Conservation (phyloP, 495 filamentous ascomycete species). For the Daldinia grandis region DNA sequence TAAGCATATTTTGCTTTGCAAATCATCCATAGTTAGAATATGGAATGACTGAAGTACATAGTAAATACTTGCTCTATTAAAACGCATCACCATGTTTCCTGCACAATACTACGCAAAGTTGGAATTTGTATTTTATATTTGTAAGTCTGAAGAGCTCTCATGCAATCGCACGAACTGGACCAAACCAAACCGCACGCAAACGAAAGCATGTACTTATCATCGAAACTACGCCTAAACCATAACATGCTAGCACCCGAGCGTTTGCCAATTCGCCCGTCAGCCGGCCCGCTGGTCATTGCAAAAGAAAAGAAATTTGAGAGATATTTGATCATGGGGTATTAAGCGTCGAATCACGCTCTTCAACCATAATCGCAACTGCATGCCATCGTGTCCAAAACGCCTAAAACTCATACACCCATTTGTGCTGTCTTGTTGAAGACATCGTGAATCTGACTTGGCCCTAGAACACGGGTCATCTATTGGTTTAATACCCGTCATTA, state of each 20-base stretch:
- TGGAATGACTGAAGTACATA: too few species aligned
- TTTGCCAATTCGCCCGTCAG: neutral
- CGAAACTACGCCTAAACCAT: neutral
- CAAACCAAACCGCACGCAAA: neutral
- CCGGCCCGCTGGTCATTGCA: neutral
- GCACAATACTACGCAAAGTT: neutral
- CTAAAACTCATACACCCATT: constrained; percentile 27
- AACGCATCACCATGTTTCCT: neutral
- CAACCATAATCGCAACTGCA: constrained; percentile 5
- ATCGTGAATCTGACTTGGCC: constrained; percentile 1
- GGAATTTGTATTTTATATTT: neutral
- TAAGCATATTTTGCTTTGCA: too few species aligned
- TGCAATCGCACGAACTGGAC: neutral
- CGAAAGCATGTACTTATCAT: neutral
- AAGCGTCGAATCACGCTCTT: constrained; percentile 28
- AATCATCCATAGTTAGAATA: too few species aligned
- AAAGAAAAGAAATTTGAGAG: neutral
- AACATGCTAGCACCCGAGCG: neutral
- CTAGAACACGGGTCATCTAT: neutral
- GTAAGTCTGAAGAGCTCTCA: neutral
- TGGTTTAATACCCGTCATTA: neutral
- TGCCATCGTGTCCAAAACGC: constrained; percentile 15
- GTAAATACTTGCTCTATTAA: neutral
- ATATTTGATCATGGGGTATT: constrained; percentile 18
- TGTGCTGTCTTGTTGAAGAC: constrained; percentile 31